Conservation (phyloP, 352 stramenopile genomes). For the Pythium apleroticum region DNA sequence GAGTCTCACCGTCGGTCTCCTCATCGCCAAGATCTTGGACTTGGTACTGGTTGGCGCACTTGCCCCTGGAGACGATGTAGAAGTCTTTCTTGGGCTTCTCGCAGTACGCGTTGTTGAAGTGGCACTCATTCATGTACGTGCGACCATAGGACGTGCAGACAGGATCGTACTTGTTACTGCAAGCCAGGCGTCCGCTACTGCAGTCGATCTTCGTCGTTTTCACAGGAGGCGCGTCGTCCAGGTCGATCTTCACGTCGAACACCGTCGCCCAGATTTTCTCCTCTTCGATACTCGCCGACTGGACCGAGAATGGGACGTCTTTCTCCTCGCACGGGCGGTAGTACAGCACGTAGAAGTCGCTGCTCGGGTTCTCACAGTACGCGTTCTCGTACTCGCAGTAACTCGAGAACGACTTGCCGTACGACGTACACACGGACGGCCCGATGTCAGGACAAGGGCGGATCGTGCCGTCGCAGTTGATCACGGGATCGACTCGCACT, state of each 20-base stretch:
- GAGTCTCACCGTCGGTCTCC: not conserved
- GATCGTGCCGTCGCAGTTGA: slow-evolving; percentile 36
- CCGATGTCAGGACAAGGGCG: not conserved
- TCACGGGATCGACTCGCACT: not conserved
- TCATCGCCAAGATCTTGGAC: slow-evolving; percentile 1
- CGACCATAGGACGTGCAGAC: slow-evolving; percentile 11
- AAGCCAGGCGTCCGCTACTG: not conserved
- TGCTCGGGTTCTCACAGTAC: slow-evolving; percentile 35
- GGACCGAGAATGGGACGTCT: slow-evolving; percentile 7
- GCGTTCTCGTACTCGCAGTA: slow-evolving; percentile 54
- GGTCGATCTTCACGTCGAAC: slow-evolving; percentile 6
- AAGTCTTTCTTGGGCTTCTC: slow-evolving; percentile 5
- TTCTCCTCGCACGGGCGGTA: slow-evolving; percentile 8
- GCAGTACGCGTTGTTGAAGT: slow-evolving; percentile 12
- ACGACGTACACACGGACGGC: slow-evolving; percentile 50
- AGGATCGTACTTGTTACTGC: not conserved
- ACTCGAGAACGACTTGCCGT: slow-evolving; percentile 61
- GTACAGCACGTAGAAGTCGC: slow-evolving; percentile 25
- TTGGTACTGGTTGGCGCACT: slow-evolving; percentile 1
- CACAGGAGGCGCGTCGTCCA: not conserved
- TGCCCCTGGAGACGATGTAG: slow-evolving; percentile 2
- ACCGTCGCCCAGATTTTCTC: not conserved
- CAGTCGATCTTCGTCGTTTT: not conserved
- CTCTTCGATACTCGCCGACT: not conserved
- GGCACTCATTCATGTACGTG: slow-evolving; percentile 11